A percentile compares a stretch with the other conserved stretches of the same genome.
These are phyloP conservation scores for Pisolithus thermaeus DNA, from an alignment of 1,284 basidiomycete species.

Conservation along the genomic window DNA sequence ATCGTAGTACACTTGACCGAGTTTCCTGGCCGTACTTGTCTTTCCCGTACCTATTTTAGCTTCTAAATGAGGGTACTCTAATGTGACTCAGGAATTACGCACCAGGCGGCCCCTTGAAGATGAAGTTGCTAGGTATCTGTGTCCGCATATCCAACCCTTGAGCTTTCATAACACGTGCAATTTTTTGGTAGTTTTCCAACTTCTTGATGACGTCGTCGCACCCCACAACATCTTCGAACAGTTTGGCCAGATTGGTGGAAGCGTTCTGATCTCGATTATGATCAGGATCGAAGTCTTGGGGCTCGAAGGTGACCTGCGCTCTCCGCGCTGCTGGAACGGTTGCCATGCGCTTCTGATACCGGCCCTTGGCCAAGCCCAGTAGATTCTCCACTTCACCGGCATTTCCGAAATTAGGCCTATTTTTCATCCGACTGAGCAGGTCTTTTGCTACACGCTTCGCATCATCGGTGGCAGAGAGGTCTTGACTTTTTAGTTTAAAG, in stretches of 20 bases:
- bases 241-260: conserved; percentile 41
- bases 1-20: conserved; percentile 53
- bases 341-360: conserved; percentile 41
- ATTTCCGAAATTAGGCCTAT: conserved; percentile 61
- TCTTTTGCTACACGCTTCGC: conserved; percentile 55
- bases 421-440: conserved; percentile 43
- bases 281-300: conserved; percentile 58
- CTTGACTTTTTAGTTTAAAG: conserved; percentile 49
- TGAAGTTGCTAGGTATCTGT: conserved; percentile 57
- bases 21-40: conserved; percentile 39
- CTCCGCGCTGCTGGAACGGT: conserved; percentile 27
- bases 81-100: not conserved
- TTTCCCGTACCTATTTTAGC: conserved; percentile 36
- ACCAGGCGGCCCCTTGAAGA: conserved; percentile 72
- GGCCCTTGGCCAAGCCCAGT: conserved; percentile 46
- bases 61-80: not conserved
- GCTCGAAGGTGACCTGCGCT: conserved; percentile 45
- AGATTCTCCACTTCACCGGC: conserved; percentile 65
- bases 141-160: conserved; percentile 39
- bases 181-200: conserved; percentile 46
- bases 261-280: conserved; percentile 45
- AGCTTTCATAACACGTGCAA: conserved; percentile 39
- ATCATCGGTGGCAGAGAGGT: conserved; percentile 47
- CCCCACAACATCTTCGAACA: conserved; percentile 60
- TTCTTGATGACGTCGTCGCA: conserved; percentile 47